These are phyloP conservation scores for Juglanconis oblonga DNA, from an alignment of 2,329 filamentous ascomycete species.

Conservation along the genomic window DNA sequence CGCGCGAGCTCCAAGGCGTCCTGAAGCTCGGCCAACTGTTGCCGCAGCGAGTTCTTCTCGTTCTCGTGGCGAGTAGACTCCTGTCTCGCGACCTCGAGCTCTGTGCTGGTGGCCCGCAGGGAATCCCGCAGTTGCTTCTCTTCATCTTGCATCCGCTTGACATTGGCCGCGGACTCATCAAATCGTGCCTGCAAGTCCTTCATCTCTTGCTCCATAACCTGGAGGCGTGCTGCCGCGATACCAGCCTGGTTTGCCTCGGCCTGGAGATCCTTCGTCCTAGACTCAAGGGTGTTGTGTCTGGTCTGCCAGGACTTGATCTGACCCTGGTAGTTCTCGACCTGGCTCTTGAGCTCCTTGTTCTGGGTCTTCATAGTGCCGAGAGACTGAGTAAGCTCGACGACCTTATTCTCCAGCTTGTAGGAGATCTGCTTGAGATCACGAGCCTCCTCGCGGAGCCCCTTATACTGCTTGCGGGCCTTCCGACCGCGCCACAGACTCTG, in stretches of 20 bases:
- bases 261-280: constrained; percentile 88
- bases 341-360: constrained; percentile 83
- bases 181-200: constrained; percentile 83
- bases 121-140: constrained; percentile 83
- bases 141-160: constrained; percentile 93
- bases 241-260: constrained; percentile 96
- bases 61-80: constrained; percentile 74
- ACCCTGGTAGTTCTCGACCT: constrained; percentile 92
- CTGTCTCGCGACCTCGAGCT: constrained; percentile 76
- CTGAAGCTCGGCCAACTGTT: constrained; percentile 85
- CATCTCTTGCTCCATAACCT: constrained; percentile 95
- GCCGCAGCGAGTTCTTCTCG: constrained; percentile 80
- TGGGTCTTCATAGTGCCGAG: constrained; percentile 89
- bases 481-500: constrained; percentile 93
- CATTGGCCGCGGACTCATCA: constrained; percentile 84
- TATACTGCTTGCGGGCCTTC: constrained; percentile 78
- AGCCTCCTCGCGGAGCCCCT: constrained; percentile 88
- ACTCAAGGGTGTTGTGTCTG: constrained; percentile 85
- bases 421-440: constrained; percentile 99
- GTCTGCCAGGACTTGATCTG: constrained; percentile 97
- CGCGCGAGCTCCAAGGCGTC: constrained; percentile 89
- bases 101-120: constrained; percentile 72
- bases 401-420: constrained; percentile 99
- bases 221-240: constrained; percentile 85
- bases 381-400: constrained; percentile 93